A percentile compares a stretch with the other conserved stretches of the same genome.
Evolutionary conservation across 1,284 basidiomycete genomes (phyloP).

Genomic region (Melampsora americana): DNA sequence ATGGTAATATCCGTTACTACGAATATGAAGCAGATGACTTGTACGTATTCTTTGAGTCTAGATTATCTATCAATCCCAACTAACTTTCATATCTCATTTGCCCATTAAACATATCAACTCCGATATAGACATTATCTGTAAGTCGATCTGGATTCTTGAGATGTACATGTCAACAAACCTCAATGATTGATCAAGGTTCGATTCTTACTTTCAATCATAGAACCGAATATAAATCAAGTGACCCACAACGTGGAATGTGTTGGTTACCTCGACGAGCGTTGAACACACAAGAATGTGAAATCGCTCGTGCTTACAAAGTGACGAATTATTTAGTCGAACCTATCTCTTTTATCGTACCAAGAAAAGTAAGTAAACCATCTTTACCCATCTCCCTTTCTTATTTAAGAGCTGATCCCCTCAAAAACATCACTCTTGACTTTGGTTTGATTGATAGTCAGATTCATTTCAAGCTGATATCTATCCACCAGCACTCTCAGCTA

Average conservation of each 20-base stretch:
- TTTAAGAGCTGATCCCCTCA: neutral
- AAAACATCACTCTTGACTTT: neutral
- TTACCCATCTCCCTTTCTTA: neutral
- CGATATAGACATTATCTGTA: conserved; percentile 58
- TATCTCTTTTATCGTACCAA: conserved; percentile 87
- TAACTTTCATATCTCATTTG: neutral
- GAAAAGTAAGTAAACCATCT: conserved; percentile 63
- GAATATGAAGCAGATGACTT: conserved; percentile 87
- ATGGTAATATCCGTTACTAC: conserved; percentile 92
- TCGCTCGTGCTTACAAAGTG: conserved; percentile 91
- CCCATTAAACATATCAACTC: neutral
- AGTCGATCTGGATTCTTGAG: neutral
- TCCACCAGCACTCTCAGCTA: conserved; percentile 78
- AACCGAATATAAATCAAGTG: conserved; percentile 80
- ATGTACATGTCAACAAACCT: no score
- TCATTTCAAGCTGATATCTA: conserved; percentile 91
- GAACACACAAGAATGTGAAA: conserved; percentile 86
- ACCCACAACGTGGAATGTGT: conserved; percentile 92
- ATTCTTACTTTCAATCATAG: conserved; percentile 48
- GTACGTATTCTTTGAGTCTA: conserved; percentile 50
- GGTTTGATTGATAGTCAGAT: conserved; percentile 61
- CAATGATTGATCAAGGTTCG: neutral
- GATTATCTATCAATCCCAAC: neutral
- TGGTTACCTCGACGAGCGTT: conserved; percentile 88
- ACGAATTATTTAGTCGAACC: conserved; percentile 73